Evolutionary conservation across 2,329 filamentous ascomycete species (phyloP).

Genomic region (Acrocalymma vagum): DNA sequence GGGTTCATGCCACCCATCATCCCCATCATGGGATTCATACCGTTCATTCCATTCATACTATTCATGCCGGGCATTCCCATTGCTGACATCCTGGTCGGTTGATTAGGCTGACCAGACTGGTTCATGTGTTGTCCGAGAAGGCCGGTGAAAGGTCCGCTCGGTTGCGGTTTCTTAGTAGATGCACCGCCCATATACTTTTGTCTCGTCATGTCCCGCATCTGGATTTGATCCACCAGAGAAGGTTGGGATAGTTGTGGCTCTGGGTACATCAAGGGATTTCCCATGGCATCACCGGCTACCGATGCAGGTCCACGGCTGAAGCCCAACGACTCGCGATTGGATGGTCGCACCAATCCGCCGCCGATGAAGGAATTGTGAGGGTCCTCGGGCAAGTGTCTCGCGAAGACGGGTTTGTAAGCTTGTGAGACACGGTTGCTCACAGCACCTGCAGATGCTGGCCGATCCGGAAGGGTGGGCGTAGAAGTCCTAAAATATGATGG

Average conservation of each 20-base stretch:
- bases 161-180: conserved; percentile 37
- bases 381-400: conserved; percentile 44
- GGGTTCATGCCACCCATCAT: conserved; percentile 23
- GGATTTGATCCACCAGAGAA: conserved; percentile 48
- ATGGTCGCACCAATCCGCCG: conserved; percentile 41
- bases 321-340: conserved; percentile 46
- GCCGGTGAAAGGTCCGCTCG: conserved; percentile 44
- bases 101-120: conserved; percentile 23
- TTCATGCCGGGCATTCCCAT: conserved; percentile 39
- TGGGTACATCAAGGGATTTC: conserved; percentile 34
- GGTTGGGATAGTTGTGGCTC: conserved; percentile 39
- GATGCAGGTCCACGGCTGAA: conserved; percentile 45
- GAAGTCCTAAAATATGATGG: conserved; percentile 37
- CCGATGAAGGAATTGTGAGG: conserved; percentile 43
- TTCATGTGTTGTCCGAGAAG: conserved; percentile 45
- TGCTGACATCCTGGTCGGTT: conserved; percentile 34
- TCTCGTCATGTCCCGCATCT: conserved; percentile 45
- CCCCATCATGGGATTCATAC: conserved; percentile 16
- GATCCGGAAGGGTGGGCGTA: conserved; percentile 30
- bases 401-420: conserved; percentile 42
- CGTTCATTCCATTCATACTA: conserved; percentile 25
- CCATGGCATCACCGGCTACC: conserved; percentile 41
- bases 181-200: conserved; percentile 47
- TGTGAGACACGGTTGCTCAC: conserved; percentile 27
- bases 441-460: conserved; percentile 42